Percentiles rank a stretch among this genome's conserved stretches.
These are phyloP conservation scores for Neopestalotiopsis sp. DNA, from an alignment of 2,329 filamentous ascomycete genomes.

Conservation along the genomic window DNA sequence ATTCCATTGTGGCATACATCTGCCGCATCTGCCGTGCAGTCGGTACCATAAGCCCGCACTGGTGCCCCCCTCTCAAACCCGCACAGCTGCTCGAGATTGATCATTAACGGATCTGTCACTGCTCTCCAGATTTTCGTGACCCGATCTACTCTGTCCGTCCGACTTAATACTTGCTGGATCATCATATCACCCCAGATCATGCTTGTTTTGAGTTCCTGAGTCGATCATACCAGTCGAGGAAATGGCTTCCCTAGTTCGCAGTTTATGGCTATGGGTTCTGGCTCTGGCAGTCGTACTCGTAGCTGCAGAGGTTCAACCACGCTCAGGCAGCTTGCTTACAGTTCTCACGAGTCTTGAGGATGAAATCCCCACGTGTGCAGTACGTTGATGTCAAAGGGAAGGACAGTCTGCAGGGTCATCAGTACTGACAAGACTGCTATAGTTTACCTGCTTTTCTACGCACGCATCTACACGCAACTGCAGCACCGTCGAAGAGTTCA, in stretches of 20 bases:
- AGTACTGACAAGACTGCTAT: not conserved
- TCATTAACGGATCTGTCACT: not conserved
- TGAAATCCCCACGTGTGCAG: not conserved
- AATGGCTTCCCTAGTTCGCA: not conserved
- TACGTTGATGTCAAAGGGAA: not conserved
- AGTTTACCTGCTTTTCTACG: constrained; percentile 19
- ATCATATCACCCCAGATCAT: not conserved
- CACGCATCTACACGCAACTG: constrained; percentile 12
- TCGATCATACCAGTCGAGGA: constrained; percentile 8
- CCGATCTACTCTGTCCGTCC: not conserved
- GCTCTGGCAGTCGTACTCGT: not conserved
- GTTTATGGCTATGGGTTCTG: constrained; percentile 7
- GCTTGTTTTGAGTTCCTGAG: not conserved
- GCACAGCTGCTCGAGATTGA: not conserved
- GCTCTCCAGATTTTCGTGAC: not conserved
- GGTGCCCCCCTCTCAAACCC: not conserved
- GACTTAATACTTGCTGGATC: constrained; percentile 1
- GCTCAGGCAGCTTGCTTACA: not conserved
- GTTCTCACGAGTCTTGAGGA: constrained; percentile 5
- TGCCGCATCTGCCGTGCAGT: not conserved
- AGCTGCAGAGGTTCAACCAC: not conserved
- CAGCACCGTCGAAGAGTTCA: constrained; percentile 17
- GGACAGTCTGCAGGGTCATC: not conserved
- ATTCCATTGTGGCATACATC: not conserved
- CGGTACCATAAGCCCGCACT: constrained; percentile 3